Evolutionary conservation across 148 eudicot species (phyloP).

Genomic region (Rhododendron vialii): DNA sequence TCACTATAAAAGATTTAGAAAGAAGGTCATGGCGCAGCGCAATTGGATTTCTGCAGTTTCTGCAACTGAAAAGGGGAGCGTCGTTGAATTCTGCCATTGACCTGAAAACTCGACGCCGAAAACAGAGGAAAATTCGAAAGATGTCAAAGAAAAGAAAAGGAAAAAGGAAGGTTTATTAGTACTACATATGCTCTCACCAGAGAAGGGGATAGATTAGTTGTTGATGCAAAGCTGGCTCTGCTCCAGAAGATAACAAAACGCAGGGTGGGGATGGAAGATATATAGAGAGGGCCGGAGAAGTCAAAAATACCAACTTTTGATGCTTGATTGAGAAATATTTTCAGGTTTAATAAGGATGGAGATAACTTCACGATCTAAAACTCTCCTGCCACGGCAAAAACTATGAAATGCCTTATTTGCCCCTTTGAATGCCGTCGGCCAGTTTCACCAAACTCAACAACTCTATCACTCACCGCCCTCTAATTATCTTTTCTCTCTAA

Average conservation of each 20-base stretch:
- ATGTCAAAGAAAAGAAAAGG: not conserved
- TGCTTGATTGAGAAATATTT: too few species aligned
- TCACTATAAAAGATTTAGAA: conserved; percentile 41
- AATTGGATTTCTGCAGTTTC: conserved; percentile 41
- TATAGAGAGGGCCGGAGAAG: not conserved
- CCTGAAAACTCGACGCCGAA: not conserved
- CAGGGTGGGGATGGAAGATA: not conserved
- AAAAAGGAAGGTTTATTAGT: too few species aligned
- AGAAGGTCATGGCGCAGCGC: conserved; percentile 40
- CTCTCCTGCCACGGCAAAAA: too few species aligned
- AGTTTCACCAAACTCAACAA: too few species aligned
- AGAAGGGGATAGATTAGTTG: not conserved
- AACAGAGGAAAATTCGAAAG: not conserved
- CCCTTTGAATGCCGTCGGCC: too few species aligned
- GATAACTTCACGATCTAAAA: too few species aligned
- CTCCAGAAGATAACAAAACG: not conserved
- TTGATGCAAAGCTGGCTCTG: not conserved
- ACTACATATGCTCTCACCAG: conserved; percentile 19
- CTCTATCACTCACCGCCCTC: too few species aligned
- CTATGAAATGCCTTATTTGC: too few species aligned
- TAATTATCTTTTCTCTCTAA: too few species aligned
- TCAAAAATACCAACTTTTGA: not conserved
- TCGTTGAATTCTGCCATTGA: conserved; percentile 22
- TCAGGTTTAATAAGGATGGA: too few species aligned
- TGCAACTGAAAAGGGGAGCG: conserved; percentile 30